Evolutionary conservation across 352 stramenopile species (phyloP), one percentile per base, ranked within the genome.

Genomic region (Phytopythium litorale): DNA sequence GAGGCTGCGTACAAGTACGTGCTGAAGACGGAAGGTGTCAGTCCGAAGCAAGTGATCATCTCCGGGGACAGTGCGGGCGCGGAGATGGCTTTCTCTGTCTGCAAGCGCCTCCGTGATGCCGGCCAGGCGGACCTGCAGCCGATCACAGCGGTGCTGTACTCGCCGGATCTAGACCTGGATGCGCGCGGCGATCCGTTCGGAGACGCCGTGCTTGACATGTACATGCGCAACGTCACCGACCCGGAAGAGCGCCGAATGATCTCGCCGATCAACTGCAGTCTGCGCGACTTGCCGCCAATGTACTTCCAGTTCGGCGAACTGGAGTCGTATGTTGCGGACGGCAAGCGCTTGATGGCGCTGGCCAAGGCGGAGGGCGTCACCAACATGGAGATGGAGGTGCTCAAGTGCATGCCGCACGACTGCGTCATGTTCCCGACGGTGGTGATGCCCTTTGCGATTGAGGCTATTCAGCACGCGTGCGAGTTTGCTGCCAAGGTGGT

Each of bases 51-150:
- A 18, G 62, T 84, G 21, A 56, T 80, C 23, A 50, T 81, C 32
- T 68, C 66, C 12, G 72, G 72, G 0, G 77, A 86, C 56, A 81
- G 72, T 53, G 76, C 74, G 19, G 74, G 76, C 1, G 76, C 65
- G 16, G 70, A 71, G 25, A 71, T 76, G 54, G 68, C 62, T 8
- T 74, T 76, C 32, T 69, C 70, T 1, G 69, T 59, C 43, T 68
- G 70, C 30, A 64, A 74, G 62, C 60, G 70, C 48, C 51, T 73
- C 1, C 66, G 66, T 23, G 60, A 76, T 30, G 37, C 64, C 21
- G 64, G 49, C 32, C 38, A 59, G n/a, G 16, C 52, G 2, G 56
- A 65, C 23, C 16, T 11, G 19, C 16, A 65, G 1, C 70, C 70
- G 9, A 46, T 52, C 1, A 62, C 52, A 6, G 48, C 40, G 5